These are phyloP conservation scores for Quercus phellos DNA, from an alignment of 331 rosid genomes.

Conservation along the genomic window DNA sequence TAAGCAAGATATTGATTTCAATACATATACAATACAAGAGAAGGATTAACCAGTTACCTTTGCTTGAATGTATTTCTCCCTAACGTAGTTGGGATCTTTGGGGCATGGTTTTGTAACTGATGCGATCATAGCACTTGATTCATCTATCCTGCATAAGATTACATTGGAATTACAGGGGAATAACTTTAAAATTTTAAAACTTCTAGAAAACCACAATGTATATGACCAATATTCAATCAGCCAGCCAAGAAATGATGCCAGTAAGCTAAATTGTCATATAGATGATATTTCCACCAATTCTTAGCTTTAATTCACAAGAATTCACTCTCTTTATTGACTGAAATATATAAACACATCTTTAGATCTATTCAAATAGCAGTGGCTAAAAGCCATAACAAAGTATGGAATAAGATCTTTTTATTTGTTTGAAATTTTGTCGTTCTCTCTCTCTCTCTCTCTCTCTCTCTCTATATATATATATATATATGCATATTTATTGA, in stretches of 20 bases:
- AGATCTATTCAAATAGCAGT: no score
- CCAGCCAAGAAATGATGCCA: neutral
- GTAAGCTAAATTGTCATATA: neutral
- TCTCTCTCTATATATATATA: no score
- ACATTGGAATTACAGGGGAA: neutral
- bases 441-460: no score
- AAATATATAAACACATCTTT: neutral
- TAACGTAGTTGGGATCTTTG: slow-evolving; percentile 49
- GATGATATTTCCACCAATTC: neutral
- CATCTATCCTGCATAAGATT: slow-evolving; percentile 49
- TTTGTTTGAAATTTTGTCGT: no score
- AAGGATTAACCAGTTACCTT: slow-evolving; percentile 36
- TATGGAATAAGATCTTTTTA: no score
- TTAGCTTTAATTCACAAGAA: neutral
- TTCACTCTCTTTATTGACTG: neutral
- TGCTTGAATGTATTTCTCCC: slow-evolving; percentile 87
- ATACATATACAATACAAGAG: neutral
- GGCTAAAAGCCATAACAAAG: no score
- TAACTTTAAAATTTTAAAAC: neutral
- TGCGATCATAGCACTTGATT: slow-evolving; percentile 25
- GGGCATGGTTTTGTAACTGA: slow-evolving; percentile 58
- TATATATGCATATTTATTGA: no score
- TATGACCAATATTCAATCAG: neutral
- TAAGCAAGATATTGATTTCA: neutral
- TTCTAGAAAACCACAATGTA: neutral